Percentiles rank a stretch among this genome's conserved stretches.
phyloP scores from a whole-genome alignment of 2,329 filamentous ascomycete species.

The Polychaeton citri region DNA sequence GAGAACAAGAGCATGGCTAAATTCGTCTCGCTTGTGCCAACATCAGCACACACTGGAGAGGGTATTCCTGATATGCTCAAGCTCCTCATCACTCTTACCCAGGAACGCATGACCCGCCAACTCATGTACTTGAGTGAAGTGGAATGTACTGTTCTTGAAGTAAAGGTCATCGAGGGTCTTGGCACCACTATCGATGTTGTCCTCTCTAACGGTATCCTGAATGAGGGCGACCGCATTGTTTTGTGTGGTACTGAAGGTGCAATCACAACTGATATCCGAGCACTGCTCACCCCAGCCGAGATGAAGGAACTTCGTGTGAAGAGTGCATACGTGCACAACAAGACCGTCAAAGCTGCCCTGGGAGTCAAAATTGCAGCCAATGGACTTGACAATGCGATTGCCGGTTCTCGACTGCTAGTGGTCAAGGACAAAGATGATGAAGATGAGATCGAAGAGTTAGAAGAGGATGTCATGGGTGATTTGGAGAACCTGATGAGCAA shows the following conservation, averaged over 20 bases:
- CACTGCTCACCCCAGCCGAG: conserved; percentile 80
- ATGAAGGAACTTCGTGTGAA: conserved; percentile 92
- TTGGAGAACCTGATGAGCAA: conserved; percentile 80
- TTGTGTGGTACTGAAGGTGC: conserved; percentile 93
- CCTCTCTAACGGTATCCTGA: conserved; percentile 85
- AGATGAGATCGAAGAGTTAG: conserved; percentile 58
- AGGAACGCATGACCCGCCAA: conserved; percentile 92
- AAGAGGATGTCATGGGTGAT: conserved; percentile 93
- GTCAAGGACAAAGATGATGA: conserved; percentile 93
- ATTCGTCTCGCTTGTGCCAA: conserved; percentile 90
- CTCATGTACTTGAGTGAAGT: conserved; percentile 98
- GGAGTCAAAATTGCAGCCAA: conserved; percentile 98
- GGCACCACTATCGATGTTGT: conserved; percentile 98
- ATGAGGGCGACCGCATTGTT: conserved; percentile 88
- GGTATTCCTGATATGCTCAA: conserved; percentile 98
- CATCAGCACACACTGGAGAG: conserved; percentile 96
- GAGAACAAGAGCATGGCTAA: conserved; percentile 96
- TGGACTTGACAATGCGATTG: conserved; percentile 88
- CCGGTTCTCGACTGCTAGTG: conserved; percentile 85
- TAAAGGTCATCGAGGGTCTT: conserved; percentile 97
- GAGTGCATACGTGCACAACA: conserved; percentile 95
- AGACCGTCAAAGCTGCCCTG: conserved; percentile 94
- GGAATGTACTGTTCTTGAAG: conserved; percentile 93
- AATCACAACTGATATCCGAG: conserved; percentile 90
- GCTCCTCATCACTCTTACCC: conserved; percentile 79